Evolutionary conservation across 2,329 filamentous ascomycete genomes (phyloP), one percentile per base, ranked within the genome.

Genomic region (Aspergillus proliferans): DNA sequence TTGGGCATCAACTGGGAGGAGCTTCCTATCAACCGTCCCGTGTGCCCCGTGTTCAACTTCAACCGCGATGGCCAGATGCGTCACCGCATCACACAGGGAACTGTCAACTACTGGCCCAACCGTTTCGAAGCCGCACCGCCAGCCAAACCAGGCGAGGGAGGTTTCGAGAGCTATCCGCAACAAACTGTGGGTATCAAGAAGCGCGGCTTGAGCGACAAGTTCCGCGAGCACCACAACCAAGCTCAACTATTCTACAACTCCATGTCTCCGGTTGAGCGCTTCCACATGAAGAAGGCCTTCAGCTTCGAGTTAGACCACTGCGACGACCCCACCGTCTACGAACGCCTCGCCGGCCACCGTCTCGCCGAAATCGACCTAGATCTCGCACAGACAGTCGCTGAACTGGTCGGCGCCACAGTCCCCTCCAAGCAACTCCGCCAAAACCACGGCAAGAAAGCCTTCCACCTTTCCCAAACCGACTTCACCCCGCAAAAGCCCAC

Each of bases 181-280:
- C 85, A 83, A 65, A 69, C 87, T 1, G 73, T 73, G 4, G 87
- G 87, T 3, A 82, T 87, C 63, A 92, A 93, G 72, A 72, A 77
- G 15, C 82, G 88, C 8, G 61, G 53, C 3, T 48, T 71, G n/a
- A 86, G 82, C 54, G 77, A 77, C 57, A 92, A 92, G 71, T 92
- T 92, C 75, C 79, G 76, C 54, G 87, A 93, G 53, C 86, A 92
- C 64, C 81, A 81, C 68, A 84, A 79, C 45, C 88, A 93, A 65
- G 87, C 88, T 0, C 86, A 91, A 63, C 74, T 92, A 1, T 93
- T 93, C 73, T 92, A 83, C 73, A 92, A 92, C 73, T 90, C 85
- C 14, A 68, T 92, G 56, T 21, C 26, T 3, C 14, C 24, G 8
- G 12, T 15, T n/a, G 43, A 45, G 30, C 19, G 19, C 85, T 58